Conservation (phyloP, 306 rosid genomes). For the Lablab purpureus region DNA sequence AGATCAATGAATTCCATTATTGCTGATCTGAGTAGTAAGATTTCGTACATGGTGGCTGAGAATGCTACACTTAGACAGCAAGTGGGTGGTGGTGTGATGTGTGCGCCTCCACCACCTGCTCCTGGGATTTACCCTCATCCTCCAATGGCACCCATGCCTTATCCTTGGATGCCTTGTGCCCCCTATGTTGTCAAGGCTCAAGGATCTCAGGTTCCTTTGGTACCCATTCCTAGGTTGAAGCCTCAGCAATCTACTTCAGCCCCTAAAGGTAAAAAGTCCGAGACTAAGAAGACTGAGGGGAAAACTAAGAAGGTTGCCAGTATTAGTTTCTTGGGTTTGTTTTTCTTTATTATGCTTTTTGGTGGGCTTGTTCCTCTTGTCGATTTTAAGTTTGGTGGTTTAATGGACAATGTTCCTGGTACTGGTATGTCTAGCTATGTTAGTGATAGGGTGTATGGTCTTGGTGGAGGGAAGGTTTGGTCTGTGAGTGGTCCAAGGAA, state of each 20-base stretch:
- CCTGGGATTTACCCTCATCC: constrained; percentile 84
- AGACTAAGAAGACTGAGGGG: constrained; percentile 69
- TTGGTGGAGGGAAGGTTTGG: constrained; percentile 65
- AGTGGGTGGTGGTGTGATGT: constrained; percentile 67
- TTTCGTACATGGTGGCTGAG: constrained; percentile 81
- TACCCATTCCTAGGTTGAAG: constrained; percentile 92
- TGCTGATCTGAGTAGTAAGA: constrained; percentile 75
- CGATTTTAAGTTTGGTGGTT: constrained; percentile 66
- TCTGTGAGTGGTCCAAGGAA: constrained; percentile 53
- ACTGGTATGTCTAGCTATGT: constrained; percentile 56
- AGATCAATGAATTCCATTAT: constrained; percentile 84
- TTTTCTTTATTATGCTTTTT: constrained; percentile 79
- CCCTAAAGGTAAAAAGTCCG: constrained; percentile 61
- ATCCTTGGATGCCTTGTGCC: constrained; percentile 83
- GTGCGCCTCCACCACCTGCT: constrained; percentile 66
- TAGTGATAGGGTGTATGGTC: constrained; percentile 58
- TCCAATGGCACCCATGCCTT: constrained; percentile 70
- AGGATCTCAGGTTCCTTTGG: constrained; percentile 90
- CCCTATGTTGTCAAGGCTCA: constrained; percentile 81
- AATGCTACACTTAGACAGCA: constrained; percentile 89
- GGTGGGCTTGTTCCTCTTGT: constrained; percentile 81
- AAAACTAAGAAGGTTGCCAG: constrained; percentile 96
- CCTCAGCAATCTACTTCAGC: constrained; percentile 65
- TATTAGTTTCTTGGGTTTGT: constrained; percentile 86
- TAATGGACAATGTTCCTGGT: constrained; percentile 55